Conservation (phyloP, 306 rosid species). For the Comarum palustre region DNA sequence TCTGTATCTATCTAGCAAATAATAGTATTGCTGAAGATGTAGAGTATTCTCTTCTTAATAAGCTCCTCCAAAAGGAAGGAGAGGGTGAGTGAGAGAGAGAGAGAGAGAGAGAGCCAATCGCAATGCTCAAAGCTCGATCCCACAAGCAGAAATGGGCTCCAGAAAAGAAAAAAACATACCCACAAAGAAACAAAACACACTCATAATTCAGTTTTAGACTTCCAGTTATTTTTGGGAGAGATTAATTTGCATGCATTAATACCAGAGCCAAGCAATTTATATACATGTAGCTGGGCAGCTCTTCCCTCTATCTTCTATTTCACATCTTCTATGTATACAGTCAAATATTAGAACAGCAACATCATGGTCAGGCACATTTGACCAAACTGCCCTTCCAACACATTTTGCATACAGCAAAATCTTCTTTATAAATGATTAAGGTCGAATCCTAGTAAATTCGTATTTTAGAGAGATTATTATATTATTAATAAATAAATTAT, state of each 20-base stretch:
- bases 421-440: too few species aligned
- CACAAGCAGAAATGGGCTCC: conserved; percentile 89
- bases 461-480: too few species aligned
- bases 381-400: conserved; percentile 47
- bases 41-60: conserved; percentile 48
- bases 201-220: conserved; percentile 39
- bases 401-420: conserved; percentile 23
- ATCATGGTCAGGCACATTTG: conserved; percentile 13
- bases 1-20: conserved; percentile 43
- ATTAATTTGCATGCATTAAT: conserved; percentile 66
- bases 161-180: conserved; percentile 48
- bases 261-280: conserved; percentile 29
- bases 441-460: too few species aligned
- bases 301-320: neutral
- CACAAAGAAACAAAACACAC: conserved; percentile 79
- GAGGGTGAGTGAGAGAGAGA: conserved; percentile 17
- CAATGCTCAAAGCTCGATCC: conserved; percentile 76
- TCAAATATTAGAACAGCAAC: neutral
- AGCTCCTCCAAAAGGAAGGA: conserved; percentile 36
- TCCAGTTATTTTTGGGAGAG: conserved; percentile 32
- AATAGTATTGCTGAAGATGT: conserved; percentile 35
- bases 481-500: too few species aligned
- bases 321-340: neutral
- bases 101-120: conserved; percentile 54
- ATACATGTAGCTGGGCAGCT: conserved; percentile 47